A percentile compares a stretch with the other conserved stretches of the same genome.
These are phyloP conservation scores for Penicillium fuscoglaucum DNA, from an alignment of 2,329 filamentous ascomycete genomes.

Conservation along the genomic window DNA sequence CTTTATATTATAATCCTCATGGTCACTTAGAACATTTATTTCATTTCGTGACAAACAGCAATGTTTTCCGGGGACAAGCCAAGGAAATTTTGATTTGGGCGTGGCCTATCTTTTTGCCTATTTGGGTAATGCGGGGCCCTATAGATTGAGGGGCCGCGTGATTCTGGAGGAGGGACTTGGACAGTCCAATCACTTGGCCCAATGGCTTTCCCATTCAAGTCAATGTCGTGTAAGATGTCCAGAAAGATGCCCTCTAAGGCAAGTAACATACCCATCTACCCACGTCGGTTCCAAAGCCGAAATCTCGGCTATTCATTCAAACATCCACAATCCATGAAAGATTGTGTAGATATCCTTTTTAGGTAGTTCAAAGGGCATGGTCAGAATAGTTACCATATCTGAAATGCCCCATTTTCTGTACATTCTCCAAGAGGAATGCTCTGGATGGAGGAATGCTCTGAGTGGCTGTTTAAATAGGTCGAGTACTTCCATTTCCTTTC, in stretches of 20 bases:
- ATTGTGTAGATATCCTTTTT: no score
- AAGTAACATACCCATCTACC: neutral
- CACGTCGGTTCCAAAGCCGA: neutral
- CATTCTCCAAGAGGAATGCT: no score
- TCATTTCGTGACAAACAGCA: neutral
- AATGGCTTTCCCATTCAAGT: neutral
- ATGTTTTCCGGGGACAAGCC: neutral
- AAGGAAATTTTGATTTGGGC: neutral
- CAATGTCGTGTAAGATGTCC: neutral
- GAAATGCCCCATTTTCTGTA: no score
- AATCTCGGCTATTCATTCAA: neutral
- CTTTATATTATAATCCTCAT: neutral
- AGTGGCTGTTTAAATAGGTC: no score
- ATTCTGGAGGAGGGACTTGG: neutral
- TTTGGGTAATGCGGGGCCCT: neutral
- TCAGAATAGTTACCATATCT: no score
- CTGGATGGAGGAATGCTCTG: no score
- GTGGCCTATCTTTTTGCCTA: conserved; percentile 1
- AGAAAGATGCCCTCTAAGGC: neutral
- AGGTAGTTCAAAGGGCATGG: no score
- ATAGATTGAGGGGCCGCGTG: neutral
- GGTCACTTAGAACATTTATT: no score
- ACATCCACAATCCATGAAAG: neutral
- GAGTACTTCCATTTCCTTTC: no score
- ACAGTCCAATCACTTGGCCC: neutral